These are phyloP conservation scores for Dendrothele bispora DNA, from an alignment of 768 basidiomycete species.

Conservation along the genomic window DNA sequence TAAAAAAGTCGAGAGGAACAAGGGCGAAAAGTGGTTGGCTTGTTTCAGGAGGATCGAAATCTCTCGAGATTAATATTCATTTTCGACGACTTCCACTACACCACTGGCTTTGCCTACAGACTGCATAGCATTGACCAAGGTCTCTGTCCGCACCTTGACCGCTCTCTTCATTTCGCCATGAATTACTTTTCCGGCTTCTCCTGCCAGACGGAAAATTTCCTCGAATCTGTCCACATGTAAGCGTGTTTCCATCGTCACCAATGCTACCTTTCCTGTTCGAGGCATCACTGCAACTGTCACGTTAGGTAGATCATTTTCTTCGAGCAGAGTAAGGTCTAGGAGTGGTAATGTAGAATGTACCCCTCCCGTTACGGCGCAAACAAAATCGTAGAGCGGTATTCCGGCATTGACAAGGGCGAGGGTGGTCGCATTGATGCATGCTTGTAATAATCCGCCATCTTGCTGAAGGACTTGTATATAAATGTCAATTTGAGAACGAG, in stretches of 20 bases:
- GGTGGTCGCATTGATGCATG: slow-evolving; percentile 93
- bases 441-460: slow-evolving; percentile 88
- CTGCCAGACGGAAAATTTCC: slow-evolving; percentile 79
- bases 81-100: slow-evolving; percentile 36
- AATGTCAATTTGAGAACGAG: slow-evolving; percentile 92
- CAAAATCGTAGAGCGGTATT: slow-evolving; percentile 87
- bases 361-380: slow-evolving; percentile 87
- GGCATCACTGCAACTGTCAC: slow-evolving; percentile 91
- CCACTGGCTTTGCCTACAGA: slow-evolving; percentile 33
- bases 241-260: slow-evolving; percentile 94
- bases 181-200: slow-evolving; percentile 74
- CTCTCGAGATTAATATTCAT: slow-evolving; percentile 24
- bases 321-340: slow-evolving; percentile 84
- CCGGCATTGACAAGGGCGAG: slow-evolving; percentile 90
- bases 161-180: slow-evolving; percentile 83
- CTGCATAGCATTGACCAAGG: slow-evolving; percentile 64
- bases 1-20: slow-evolving; percentile 91
- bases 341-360: slow-evolving; percentile 80
- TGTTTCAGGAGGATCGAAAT: slow-evolving; percentile 75
- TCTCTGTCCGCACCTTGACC: slow-evolving; percentile 60
- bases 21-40: slow-evolving; percentile 88
- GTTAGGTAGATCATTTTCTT: slow-evolving; percentile 89
- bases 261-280: slow-evolving; percentile 77
- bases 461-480: slow-evolving; percentile 91
- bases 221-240: slow-evolving; percentile 90